These are phyloP conservation scores for Globisporangium camurandrum DNA, from an alignment of 352 stramenopile genomes.

Conservation along the genomic window DNA sequence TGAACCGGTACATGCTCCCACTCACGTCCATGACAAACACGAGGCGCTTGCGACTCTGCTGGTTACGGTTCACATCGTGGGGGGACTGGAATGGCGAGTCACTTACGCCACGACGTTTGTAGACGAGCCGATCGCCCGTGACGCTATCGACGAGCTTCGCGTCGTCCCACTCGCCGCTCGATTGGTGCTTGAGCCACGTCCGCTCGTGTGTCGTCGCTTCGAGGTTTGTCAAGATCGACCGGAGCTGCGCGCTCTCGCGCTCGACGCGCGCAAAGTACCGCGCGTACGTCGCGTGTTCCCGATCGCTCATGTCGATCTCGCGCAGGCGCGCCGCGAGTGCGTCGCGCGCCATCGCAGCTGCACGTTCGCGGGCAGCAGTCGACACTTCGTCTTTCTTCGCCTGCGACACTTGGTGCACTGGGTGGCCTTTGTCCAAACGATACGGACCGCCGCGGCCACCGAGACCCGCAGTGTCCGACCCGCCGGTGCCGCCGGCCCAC, in stretches of 20 bases:
- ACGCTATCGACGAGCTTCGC: constrained; percentile 91
- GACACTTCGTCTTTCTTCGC: constrained; percentile 91
- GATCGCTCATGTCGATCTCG: constrained; percentile 83
- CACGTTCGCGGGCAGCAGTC: constrained; percentile 63
- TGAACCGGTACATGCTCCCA: constrained; percentile 92
- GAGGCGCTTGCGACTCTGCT: constrained; percentile 68
- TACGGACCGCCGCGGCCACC: constrained; percentile 93
- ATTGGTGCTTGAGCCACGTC: constrained; percentile 91
- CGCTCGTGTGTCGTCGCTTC: constrained; percentile 83
- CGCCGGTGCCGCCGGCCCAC: constrained; percentile 91
- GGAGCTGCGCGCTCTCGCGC: constrained; percentile 69
- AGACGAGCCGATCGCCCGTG: constrained; percentile 89
- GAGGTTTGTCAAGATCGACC: constrained; percentile 74
- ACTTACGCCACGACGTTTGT: constrained; percentile 85
- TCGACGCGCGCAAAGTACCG: constrained; percentile 66
- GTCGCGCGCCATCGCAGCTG: constrained; percentile 62
- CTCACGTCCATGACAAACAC: constrained; percentile 92
- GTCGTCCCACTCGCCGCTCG: constrained; percentile 93
- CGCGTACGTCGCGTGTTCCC: constrained; percentile 77
- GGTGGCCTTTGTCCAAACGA: constrained; percentile 90
- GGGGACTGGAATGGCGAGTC: constrained; percentile 39
- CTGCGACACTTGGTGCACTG: constrained; percentile 92
- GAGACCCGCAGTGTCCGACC: constrained; percentile 89
- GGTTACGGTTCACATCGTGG: too few relatives aligned
- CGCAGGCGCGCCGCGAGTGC: constrained; percentile 58